Evolutionary conservation across 2,329 filamentous ascomycete species (phyloP).

Genomic region (Penicillium sp.): DNA sequence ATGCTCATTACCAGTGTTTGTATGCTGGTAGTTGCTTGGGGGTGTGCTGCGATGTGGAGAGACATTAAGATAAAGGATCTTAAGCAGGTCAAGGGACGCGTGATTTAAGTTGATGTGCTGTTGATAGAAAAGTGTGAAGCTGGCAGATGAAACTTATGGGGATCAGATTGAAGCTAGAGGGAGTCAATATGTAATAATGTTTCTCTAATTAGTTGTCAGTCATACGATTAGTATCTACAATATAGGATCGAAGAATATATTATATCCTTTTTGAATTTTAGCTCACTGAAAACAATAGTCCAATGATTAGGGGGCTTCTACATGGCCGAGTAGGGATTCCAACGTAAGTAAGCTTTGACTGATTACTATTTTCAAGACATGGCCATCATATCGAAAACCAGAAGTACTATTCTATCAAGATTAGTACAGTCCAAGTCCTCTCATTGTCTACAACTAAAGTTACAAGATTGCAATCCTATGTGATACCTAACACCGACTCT

Average conservation of each 20-base stretch:
- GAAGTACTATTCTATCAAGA: background rate
- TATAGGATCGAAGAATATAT: background rate
- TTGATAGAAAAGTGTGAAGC: too few relatives aligned
- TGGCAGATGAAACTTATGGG: background rate
- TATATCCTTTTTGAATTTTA: background rate
- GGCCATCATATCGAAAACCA: background rate
- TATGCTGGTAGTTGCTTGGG: slow-evolving; percentile 44
- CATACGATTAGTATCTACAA: background rate
- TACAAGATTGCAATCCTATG: too few relatives aligned
- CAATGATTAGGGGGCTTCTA: background rate
- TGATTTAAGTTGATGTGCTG: background rate
- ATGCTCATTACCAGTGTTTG: slow-evolving; percentile 53
- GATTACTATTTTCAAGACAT: too few relatives aligned
- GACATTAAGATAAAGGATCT: slow-evolving; percentile 8
- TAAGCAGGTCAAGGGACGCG: slow-evolving; percentile 7
- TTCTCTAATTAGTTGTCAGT: background rate
- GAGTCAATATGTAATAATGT: background rate
- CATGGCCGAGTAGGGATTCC: background rate
- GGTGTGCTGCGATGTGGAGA: slow-evolving; percentile 4
- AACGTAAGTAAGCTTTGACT: background rate
- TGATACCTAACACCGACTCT: too few relatives aligned
- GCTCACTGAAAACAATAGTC: background rate
- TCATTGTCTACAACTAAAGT: too few relatives aligned
- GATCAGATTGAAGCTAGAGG: background rate
- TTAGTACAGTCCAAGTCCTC: background rate